These are phyloP conservation scores for Cladophialophora chaetospira DNA, from an alignment of 2,329 filamentous ascomycete genomes.

Conservation along the genomic window DNA sequence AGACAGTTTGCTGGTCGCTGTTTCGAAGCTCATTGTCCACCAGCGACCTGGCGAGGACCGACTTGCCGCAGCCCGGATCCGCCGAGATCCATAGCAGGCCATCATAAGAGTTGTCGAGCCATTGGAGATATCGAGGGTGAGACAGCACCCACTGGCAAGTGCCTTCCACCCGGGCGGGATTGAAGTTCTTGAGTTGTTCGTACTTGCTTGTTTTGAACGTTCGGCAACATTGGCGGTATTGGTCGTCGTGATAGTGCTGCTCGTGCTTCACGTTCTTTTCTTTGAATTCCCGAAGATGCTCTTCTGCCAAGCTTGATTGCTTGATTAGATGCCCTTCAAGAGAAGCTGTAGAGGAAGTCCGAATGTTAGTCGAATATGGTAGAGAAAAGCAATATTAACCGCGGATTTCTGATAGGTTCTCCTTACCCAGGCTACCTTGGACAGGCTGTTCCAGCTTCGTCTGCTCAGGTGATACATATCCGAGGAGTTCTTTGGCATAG, in stretches of 20 bases:
- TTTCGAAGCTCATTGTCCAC: slow-evolving; percentile 37
- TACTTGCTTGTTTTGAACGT: slow-evolving; percentile 31
- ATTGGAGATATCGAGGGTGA: slow-evolving; percentile 35
- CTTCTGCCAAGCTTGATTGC: too few relatives aligned
- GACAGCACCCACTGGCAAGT: slow-evolving; percentile 41
- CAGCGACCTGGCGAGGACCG: slow-evolving; percentile 41
- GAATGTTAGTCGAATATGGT: too few relatives aligned
- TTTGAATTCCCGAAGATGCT: too few relatives aligned
- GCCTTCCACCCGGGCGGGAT: slow-evolving; percentile 34
- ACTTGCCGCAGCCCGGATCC: slow-evolving; percentile 47
- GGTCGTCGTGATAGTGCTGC: not conserved
- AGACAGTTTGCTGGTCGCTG: slow-evolving; percentile 30
- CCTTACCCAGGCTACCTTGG: not conserved
- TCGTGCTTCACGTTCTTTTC: too few relatives aligned
- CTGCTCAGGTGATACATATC: not conserved
- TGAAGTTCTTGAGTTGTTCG: slow-evolving; percentile 39
- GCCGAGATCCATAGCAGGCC: slow-evolving; percentile 45
- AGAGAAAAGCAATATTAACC: too few relatives aligned
- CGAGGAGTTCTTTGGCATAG: slow-evolving; percentile 32
- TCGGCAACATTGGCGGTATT: not conserved
- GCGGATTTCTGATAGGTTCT: too few relatives aligned
- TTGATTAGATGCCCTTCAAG: too few relatives aligned
- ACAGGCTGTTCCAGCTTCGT: slow-evolving; percentile 5
- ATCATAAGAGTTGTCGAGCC: slow-evolving; percentile 30
- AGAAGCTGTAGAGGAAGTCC: too few relatives aligned